Evolutionary conservation across 192 early-diverging fungal genomes (phyloP).

Genomic region (Coemansia sp.): DNA sequence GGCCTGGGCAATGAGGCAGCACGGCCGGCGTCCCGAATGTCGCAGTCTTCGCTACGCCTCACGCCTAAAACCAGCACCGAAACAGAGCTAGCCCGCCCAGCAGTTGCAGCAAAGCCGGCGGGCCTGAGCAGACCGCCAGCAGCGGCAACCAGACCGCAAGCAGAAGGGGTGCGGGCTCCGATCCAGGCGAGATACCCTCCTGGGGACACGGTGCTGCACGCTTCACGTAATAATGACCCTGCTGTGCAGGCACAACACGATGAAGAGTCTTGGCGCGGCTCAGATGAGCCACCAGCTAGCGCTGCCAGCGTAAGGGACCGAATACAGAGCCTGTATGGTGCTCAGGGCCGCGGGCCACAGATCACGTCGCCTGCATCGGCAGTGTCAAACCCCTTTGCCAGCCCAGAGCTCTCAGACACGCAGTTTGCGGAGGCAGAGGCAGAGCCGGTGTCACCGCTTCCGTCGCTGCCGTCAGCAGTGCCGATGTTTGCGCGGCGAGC

Average conservation of each 20-base stretch:
- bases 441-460: conserved; percentile 10
- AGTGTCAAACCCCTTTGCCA: conserved; percentile 39
- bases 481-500: conserved; percentile 15
- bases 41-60: conserved; percentile 1
- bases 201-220: conserved; percentile 1
- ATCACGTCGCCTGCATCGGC: neutral
- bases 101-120: neutral
- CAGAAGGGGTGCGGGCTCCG: conserved; percentile 4
- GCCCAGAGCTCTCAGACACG: conserved; percentile 28
- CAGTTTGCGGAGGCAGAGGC: neutral
- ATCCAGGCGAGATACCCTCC: neutral
- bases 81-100: neutral
- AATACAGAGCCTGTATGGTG: conserved; percentile 26
- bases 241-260: conserved; percentile 27
- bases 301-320: conserved; percentile 25
- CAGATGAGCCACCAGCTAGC: neutral
- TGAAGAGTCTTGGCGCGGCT: neutral
- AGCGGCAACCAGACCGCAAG: conserved; percentile 15
- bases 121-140: neutral
- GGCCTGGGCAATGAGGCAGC: conserved; percentile 28
- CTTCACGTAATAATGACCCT: conserved; percentile 5
- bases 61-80: neutral
- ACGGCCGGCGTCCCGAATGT: conserved; percentile 15
- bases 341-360: neutral
- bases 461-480: conserved; percentile 14